These are phyloP conservation scores for Glebionis coronaria DNA, from an alignment of 129 eudicot genomes.

Conservation along the genomic window DNA sequence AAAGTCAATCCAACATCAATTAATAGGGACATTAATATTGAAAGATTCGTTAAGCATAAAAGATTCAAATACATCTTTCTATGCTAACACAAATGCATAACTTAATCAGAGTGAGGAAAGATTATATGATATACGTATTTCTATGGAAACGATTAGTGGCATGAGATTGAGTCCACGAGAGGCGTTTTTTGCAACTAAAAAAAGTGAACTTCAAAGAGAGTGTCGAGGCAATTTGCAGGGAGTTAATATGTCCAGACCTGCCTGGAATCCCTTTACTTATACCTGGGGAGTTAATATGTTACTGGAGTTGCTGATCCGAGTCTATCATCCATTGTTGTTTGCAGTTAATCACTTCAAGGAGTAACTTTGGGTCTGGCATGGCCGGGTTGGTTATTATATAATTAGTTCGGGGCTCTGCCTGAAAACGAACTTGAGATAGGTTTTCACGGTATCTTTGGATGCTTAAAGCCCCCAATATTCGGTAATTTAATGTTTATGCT, in stretches of 20 bases:
- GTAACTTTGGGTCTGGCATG: too few relatives aligned
- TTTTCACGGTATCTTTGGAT: too few relatives aligned
- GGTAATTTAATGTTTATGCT: too few relatives aligned
- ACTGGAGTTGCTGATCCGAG: slow-evolving; percentile 52
- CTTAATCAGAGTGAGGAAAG: too few relatives aligned
- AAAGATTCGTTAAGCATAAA: too few relatives aligned
- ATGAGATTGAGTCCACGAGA: slow-evolving; percentile 65
- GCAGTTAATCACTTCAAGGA: slow-evolving; percentile 5
- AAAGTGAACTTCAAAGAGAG: slow-evolving; percentile 40
- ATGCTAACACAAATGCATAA: slow-evolving; percentile 30
- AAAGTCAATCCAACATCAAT: too few relatives aligned
- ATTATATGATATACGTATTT: neutral
- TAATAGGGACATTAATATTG: too few relatives aligned
- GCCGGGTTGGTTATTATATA: too few relatives aligned
- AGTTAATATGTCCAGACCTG: slow-evolving; percentile 76
- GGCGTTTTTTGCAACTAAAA: slow-evolving; percentile 62
- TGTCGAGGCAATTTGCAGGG: slow-evolving; percentile 61
- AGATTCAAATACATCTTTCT: too few relatives aligned
- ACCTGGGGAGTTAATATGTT: slow-evolving; percentile 54
- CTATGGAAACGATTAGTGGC: slow-evolving; percentile 15
- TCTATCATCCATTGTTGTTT: slow-evolving; percentile 47
- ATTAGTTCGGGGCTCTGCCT: too few relatives aligned
- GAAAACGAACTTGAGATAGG: too few relatives aligned
- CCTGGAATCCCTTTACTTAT: slow-evolving; percentile 67
- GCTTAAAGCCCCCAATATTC: too few relatives aligned